phyloP scores from a whole-genome alignment of 2,329 filamentous ascomycete genomes.

The Ascochyta rabiei region DNA sequence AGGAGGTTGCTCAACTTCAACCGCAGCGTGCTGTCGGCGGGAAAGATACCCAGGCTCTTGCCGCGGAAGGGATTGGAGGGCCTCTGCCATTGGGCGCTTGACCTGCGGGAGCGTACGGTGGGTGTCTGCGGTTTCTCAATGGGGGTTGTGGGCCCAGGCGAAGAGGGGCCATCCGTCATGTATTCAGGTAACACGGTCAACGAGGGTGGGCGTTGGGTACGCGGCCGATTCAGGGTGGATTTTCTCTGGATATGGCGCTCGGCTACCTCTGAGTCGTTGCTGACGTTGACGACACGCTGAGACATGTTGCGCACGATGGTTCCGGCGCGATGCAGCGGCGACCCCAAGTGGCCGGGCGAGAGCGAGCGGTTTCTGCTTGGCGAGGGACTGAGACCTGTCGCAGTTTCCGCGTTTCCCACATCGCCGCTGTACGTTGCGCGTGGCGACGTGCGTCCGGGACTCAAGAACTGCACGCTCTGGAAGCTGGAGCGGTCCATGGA shows the following conservation, averaged over 20 bases:
- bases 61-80: constrained; percentile 80
- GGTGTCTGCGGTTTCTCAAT: constrained; percentile 50
- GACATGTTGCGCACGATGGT: constrained; percentile 75
- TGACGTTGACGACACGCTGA: constrained; percentile 95
- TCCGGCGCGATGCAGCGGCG: constrained; percentile 56
- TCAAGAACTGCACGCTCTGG: constrained; percentile 61
- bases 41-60: constrained; percentile 83
- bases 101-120: constrained; percentile 21
- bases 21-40: constrained; percentile 76
- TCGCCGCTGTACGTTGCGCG: constrained; percentile 66
- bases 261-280: constrained; percentile 84
- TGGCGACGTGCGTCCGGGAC: constrained; percentile 49
- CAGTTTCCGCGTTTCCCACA: constrained; percentile 64
- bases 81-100: constrained; percentile 52
- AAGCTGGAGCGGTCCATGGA: constrained; percentile 55
- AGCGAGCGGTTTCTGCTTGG: constrained; percentile 57
- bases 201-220: constrained; percentile 59
- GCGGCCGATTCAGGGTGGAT: constrained; percentile 61
- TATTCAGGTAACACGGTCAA: constrained; percentile 60
- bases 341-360: constrained; percentile 53
- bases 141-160: constrained; percentile 34
- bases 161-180: constrained; percentile 51
- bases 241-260: constrained; percentile 72
- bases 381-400: constrained; percentile 35
- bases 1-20: constrained; percentile 79